Conservation (phyloP, 1,284 basidiomycete species). For the Microbotryomycetes sp. region DNA sequence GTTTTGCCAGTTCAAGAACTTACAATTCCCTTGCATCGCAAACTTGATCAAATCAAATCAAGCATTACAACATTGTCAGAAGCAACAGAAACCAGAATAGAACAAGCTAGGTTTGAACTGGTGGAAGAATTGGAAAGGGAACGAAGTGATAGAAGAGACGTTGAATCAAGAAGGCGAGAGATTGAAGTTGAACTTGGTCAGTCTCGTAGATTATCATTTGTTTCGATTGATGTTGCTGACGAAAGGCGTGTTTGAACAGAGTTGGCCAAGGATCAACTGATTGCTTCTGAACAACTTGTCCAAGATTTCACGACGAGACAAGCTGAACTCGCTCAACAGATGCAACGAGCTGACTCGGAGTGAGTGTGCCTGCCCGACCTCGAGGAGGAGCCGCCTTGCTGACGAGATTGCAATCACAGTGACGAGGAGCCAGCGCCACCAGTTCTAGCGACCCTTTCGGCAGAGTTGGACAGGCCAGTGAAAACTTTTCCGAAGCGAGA, state of each 20-base stretch:
- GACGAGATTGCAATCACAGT: not conserved
- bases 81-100: not conserved
- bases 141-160: not conserved
- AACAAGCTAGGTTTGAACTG: conserved; percentile 1
- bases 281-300: conserved; percentile 12
- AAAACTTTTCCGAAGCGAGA: not conserved
- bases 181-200: conserved; percentile 1
- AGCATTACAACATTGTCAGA: conserved; percentile 4
- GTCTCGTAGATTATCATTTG: too few species aligned
- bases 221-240: too few species aligned
- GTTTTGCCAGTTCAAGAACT: conserved; percentile 8
- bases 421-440: not conserved
- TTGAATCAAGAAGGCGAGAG: not conserved
- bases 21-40: conserved; percentile 10
- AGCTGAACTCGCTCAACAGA: not conserved
- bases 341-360: not conserved
- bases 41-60: conserved; percentile 22
- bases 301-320: conserved; percentile 8
- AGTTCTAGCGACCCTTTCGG: not conserved
- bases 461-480: not conserved
- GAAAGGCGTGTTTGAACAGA: not conserved
- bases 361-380: too few species aligned
- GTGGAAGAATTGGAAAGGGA: conserved; percentile 1
- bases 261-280: not conserved
- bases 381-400: too few species aligned